Conservation (phyloP, 2,329 filamentous ascomycete species). For the Aspergillus tubingensis region DNA sequence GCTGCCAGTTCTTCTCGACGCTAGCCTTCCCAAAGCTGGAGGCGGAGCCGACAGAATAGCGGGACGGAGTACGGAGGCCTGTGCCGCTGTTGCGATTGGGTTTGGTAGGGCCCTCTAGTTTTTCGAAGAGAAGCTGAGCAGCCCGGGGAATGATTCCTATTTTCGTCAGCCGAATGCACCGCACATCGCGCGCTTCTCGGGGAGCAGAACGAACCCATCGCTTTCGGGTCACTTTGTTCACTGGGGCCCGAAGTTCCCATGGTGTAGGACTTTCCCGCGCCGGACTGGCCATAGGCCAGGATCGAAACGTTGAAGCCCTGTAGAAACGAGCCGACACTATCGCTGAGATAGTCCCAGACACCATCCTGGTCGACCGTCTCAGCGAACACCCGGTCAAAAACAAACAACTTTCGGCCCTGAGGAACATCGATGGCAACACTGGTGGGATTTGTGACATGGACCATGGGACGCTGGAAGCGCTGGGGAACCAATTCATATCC, state of each 20-base stretch:
- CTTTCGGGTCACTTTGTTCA: slow-evolving; percentile 69
- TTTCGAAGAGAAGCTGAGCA: slow-evolving; percentile 82
- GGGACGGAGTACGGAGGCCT: slow-evolving; percentile 75
- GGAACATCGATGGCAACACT: slow-evolving; percentile 86
- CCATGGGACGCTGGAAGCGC: slow-evolving; percentile 89
- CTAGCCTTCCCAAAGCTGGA: slow-evolving; percentile 47
- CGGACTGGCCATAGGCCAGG: slow-evolving; percentile 94
- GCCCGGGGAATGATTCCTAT: slow-evolving; percentile 96
- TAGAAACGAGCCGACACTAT: slow-evolving; percentile 85
- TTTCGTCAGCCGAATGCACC: background rate
- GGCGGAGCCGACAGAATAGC: slow-evolving; percentile 68
- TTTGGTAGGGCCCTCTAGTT: slow-evolving; percentile 64
- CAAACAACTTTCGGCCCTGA: slow-evolving; percentile 90
- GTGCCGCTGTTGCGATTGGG: slow-evolving; percentile 68
- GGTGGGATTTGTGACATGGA: slow-evolving; percentile 83
- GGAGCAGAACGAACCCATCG: slow-evolving; percentile 68
- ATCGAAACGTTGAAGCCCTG: slow-evolving; percentile 99
- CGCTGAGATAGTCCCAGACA: slow-evolving; percentile 89
- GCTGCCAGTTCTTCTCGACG: slow-evolving; percentile 77
- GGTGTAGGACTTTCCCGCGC: slow-evolving; percentile 96
- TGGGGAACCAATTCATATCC: slow-evolving; percentile 94
- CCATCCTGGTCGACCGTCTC: slow-evolving; percentile 83
- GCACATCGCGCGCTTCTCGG: too few relatives aligned
- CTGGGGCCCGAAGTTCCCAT: slow-evolving; percentile 92
- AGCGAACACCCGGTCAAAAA: slow-evolving; percentile 93